A percentile compares a stretch with the other conserved stretches of the same genome.
Evolutionary conservation across 257 asterid species (phyloP).

Genomic region (Solanum chaucha): DNA sequence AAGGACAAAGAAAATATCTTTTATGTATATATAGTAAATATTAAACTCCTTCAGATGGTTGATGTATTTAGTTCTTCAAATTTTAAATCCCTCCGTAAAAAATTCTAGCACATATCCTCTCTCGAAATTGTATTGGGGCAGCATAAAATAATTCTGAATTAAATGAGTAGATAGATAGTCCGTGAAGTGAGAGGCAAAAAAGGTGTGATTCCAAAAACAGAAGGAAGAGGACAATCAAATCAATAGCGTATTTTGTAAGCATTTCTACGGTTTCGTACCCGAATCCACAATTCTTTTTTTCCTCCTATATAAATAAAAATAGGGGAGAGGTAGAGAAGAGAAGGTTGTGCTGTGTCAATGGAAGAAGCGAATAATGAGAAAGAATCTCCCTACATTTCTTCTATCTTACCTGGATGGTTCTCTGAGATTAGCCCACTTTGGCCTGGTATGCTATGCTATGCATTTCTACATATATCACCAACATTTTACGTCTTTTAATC

Average conservation of each 20-base stretch:
- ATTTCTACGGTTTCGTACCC: not conserved
- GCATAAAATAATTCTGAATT: not conserved
- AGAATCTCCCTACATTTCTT: conserved; percentile 34
- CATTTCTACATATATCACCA: not conserved
- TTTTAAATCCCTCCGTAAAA: too few species aligned
- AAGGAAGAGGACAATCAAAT: not conserved
- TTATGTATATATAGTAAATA: too few species aligned
- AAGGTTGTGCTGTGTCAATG: conserved; percentile 18
- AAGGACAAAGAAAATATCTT: too few species aligned
- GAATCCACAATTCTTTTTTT: not conserved
- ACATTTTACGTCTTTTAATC: not conserved
- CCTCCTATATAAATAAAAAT: not conserved
- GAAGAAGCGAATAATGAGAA: conserved; percentile 15
- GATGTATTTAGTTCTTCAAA: too few species aligned
- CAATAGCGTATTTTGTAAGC: not conserved
- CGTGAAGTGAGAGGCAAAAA: not conserved
- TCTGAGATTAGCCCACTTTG: conserved; percentile 93
- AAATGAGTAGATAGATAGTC: not conserved
- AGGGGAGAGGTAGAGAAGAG: not conserved
- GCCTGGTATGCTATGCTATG: conserved; percentile 54
- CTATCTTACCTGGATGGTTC: conserved; percentile 90
- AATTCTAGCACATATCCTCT: too few species aligned
- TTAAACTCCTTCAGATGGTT: too few species aligned
- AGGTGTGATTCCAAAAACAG: not conserved
- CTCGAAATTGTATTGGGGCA: not conserved